These are phyloP conservation scores for Oryza longistaminata DNA, from an alignment of 176 grass and related monocot species.

Conservation along the genomic window DNA sequence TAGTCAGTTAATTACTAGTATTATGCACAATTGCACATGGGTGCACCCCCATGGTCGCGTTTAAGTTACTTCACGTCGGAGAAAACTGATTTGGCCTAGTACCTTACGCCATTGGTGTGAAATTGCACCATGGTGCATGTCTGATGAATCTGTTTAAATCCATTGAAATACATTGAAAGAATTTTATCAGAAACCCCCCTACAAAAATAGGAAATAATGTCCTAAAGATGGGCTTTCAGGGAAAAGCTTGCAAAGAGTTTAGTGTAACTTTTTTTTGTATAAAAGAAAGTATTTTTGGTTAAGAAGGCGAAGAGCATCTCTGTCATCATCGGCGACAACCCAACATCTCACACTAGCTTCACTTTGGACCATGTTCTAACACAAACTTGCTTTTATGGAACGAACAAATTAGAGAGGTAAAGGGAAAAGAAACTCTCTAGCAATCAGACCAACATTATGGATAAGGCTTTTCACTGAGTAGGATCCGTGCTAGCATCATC, in stretches of 20 bases:
- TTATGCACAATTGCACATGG: background rate
- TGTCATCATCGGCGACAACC: background rate
- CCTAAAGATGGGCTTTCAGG: background rate
- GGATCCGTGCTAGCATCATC: background rate
- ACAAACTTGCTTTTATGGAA: background rate
- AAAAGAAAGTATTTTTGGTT: background rate
- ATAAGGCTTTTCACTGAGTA: background rate
- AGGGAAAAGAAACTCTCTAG: background rate
- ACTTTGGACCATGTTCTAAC: background rate
- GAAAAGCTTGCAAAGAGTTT: background rate
- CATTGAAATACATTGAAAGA: no score
- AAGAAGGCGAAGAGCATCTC: background rate
- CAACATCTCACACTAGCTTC: background rate
- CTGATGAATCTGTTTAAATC: no score
- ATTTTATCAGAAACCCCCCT: no score
- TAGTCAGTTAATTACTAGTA: background rate
- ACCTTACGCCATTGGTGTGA: background rate
- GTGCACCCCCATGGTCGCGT: background rate
- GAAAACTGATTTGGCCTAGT: background rate
- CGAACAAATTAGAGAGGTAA: background rate
- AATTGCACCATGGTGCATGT: background rate
- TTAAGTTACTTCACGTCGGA: background rate
- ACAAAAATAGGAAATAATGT: no score
- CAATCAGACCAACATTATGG: constrained; percentile 8
- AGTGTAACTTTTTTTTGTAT: background rate